phyloP scores from a whole-genome alignment of 345 rosid genomes.

The Noccaea caerulescens region DNA sequence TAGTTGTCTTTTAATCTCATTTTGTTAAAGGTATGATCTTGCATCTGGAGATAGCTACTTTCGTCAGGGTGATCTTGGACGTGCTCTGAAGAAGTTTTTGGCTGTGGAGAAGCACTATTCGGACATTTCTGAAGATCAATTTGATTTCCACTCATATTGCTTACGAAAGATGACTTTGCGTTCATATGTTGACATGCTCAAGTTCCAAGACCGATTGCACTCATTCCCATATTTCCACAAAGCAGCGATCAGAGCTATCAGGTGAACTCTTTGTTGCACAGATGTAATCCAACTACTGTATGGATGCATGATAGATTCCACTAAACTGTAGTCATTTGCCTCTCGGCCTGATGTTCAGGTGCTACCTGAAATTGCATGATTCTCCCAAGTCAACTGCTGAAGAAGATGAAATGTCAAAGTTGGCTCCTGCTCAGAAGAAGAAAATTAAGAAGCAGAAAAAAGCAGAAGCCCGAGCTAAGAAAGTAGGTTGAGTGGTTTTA shows the following conservation, averaged over 20 bases:
- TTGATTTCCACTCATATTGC: slow-evolving; percentile 99
- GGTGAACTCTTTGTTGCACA: slow-evolving; percentile 51
- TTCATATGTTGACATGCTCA: slow-evolving; percentile 96
- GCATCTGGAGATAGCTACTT: slow-evolving; percentile 95
- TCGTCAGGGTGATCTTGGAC: slow-evolving; percentile 97
- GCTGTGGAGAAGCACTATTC: slow-evolving; percentile 99
- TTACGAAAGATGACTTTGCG: slow-evolving; percentile 96
- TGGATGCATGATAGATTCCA: slow-evolving; percentile 17
- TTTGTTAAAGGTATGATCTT: slow-evolving; percentile 82
- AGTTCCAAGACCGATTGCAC: slow-evolving; percentile 95
- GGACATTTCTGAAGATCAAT: slow-evolving; percentile 97
- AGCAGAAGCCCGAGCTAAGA: slow-evolving; percentile 98
- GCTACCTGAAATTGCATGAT: slow-evolving; percentile 87
- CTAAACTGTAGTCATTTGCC: slow-evolving; percentile 11
- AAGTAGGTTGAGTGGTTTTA: slow-evolving; percentile 44
- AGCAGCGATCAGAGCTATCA: slow-evolving; percentile 93
- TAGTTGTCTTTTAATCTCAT: slow-evolving; percentile 26
- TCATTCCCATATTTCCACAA: slow-evolving; percentile 91
- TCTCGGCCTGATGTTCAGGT: slow-evolving; percentile 52
- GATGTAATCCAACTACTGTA: slow-evolving; percentile 11
- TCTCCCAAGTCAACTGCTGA: slow-evolving; percentile 81
- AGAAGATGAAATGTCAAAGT: slow-evolving; percentile 76
- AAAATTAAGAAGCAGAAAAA: slow-evolving; percentile 91
- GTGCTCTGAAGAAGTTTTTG: slow-evolving; percentile 87
- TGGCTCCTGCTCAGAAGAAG: slow-evolving; percentile 91